Percentiles rank a stretch among this genome's conserved stretches.
Evolutionary conservation across 2,329 filamentous ascomycete species (phyloP).

Genomic region (Fusarium sambucinum): DNA sequence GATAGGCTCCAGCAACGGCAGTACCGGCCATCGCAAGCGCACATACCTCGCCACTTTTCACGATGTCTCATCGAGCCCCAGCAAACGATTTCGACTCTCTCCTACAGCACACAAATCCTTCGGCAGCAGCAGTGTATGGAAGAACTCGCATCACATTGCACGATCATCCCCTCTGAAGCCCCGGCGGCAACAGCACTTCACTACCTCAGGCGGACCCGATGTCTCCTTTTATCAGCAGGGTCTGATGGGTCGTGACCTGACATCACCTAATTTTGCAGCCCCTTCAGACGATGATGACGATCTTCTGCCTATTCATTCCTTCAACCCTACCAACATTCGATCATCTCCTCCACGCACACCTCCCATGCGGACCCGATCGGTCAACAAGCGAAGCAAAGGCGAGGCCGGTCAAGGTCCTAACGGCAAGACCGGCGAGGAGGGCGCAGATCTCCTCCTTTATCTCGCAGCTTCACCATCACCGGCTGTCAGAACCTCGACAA

Average conservation of each 20-base stretch:
- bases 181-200: constrained; percentile 79
- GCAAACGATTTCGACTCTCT: constrained; percentile 76
- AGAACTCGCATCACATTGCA: constrained; percentile 78
- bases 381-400: constrained; percentile 63
- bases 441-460: constrained; percentile 83
- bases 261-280: constrained; percentile 71
- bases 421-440: constrained; percentile 78
- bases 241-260: constrained; percentile 73
- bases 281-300: constrained; percentile 85
- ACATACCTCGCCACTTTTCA: constrained; percentile 72
- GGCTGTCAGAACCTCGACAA: constrained; percentile 67
- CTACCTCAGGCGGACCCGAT: constrained; percentile 75
- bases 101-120: constrained; percentile 71
- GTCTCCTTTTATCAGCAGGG: constrained; percentile 83
- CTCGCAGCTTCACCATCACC: constrained; percentile 93
- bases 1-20: constrained; percentile 76
- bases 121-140: constrained; percentile 74
- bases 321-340: constrained; percentile 71
- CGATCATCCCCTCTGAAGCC: constrained; percentile 90
- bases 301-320: constrained; percentile 81
- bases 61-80: constrained; percentile 66
- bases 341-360: constrained; percentile 90
- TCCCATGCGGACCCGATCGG: constrained; percentile 70
- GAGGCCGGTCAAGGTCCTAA: constrained; percentile 56
- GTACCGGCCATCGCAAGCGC: constrained; percentile 73